Conservation (phyloP, 2,329 filamentous ascomycete genomes). For the Epichloe glyceriae region DNA sequence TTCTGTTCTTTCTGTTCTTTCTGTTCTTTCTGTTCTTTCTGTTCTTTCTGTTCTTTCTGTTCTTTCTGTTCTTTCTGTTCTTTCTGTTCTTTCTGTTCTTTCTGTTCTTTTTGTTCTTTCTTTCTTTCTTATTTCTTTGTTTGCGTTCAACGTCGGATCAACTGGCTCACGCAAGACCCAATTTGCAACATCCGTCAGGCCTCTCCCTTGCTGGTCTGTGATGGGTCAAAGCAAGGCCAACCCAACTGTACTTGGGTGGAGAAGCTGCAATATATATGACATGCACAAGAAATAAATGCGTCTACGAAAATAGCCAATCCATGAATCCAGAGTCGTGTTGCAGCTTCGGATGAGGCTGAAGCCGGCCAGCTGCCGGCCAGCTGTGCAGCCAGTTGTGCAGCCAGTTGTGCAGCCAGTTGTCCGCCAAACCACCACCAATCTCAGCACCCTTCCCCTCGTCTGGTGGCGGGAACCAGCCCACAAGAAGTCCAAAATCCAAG, state of each 20-base stretch:
- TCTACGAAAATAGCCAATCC: neutral
- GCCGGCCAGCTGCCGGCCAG: neutral
- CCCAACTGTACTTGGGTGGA: too few species aligned
- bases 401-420: neutral
- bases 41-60: neutral
- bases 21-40: neutral
- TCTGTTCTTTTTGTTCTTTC: neutral
- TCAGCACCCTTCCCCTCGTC: neutral
- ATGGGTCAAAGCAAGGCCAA: neutral
- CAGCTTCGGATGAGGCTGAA: slow-evolving; percentile 1
- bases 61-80: neutral
- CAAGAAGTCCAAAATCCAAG: too few species aligned
- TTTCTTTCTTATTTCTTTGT: neutral
- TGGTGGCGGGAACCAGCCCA: too few species aligned
- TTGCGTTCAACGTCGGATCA: too few species aligned
- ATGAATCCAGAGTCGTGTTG: slow-evolving; percentile 3
- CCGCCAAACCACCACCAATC: neutral
- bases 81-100: neutral
- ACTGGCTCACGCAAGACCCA: too few species aligned
- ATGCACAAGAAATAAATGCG: neutral
- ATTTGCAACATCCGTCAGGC: neutral
- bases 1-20: neutral
- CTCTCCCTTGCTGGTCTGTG: neutral
- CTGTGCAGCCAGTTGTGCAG: neutral
- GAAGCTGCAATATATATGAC: neutral